These are phyloP conservation scores for Ustilago loliicola DNA, from an alignment of 1,284 basidiomycete species.

Conservation along the genomic window DNA sequence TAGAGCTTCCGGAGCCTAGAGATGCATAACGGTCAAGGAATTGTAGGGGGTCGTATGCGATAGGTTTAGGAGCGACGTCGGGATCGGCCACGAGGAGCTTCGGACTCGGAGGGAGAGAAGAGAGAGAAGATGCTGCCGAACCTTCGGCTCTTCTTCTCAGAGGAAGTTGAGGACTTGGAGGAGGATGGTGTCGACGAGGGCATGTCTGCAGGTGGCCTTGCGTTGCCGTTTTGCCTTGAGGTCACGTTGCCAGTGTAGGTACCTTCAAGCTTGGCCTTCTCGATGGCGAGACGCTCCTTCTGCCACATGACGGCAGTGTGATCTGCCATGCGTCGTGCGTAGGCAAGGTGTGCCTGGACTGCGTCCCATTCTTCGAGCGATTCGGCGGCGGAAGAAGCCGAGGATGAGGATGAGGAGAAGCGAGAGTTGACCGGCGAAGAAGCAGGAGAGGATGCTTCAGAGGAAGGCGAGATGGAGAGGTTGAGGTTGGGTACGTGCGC, in stretches of 20 bases:
- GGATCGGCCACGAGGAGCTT: conserved; percentile 1
- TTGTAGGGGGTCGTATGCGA: neutral
- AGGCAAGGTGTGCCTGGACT: conserved; percentile 39
- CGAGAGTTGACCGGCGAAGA: conserved; percentile 35
- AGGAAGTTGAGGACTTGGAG: neutral
- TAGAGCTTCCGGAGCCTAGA: conserved; percentile 1
- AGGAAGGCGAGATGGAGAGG: conserved; percentile 31
- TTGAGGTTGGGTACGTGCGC: conserved; percentile 23
- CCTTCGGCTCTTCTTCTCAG: conserved; percentile 14
- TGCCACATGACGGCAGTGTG: conserved; percentile 52
- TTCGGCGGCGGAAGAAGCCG: conserved; percentile 17
- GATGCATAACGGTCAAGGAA: neutral
- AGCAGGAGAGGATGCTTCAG: conserved; percentile 33
- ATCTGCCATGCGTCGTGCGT: conserved; percentile 34
- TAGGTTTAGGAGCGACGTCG: conserved; percentile 5
- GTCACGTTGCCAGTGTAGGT: conserved; percentile 49
- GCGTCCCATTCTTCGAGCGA: conserved; percentile 37
- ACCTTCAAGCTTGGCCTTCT: conserved; percentile 46
- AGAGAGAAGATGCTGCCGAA: conserved; percentile 12
- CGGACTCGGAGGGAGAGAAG: conserved; percentile 6
- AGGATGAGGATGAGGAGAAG: conserved; percentile 37
- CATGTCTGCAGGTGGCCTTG: conserved; percentile 22
- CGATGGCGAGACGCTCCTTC: conserved; percentile 45
- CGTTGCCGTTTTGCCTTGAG: conserved; percentile 38
- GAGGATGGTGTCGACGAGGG: neutral